Evolutionary conservation across 2,329 filamentous ascomycete species (phyloP), one percentile per base, ranked within the genome.

Genomic region (Biscogniauxia marginata): DNA sequence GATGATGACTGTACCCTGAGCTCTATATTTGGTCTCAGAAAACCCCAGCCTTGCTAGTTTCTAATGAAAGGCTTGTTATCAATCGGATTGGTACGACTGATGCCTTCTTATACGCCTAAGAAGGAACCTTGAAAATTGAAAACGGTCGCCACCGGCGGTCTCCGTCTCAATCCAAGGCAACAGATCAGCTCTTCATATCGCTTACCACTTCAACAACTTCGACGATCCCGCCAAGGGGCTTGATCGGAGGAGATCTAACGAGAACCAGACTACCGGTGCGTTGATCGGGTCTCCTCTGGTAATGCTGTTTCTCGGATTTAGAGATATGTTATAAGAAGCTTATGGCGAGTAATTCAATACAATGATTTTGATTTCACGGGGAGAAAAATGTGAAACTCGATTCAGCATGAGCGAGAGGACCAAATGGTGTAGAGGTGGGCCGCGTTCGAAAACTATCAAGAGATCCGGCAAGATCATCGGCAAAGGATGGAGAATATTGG

Each of bases 401-500:
- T 39, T 39, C 30, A 39, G 13, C 3, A 39, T 9, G 30, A 6
- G n/a, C 5, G 30, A 39, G 30, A 39, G 2, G 9, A 39, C 30
- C 30, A 39, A 39, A 25, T 51, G 49, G 49, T 51, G 34, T 51
- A 24, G 22, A 23, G 45, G 18, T 23, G 45, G 18, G 21, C 45
- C 18, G 18, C 16, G 18, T 18, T 13, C n/a, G 19, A 21, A 7
- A 20, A 18, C 45, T n/a, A 21, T 48, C 23, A 16, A 48, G 51
- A n/a, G 44, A 48, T 20, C 24, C 51, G 52, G 52, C 52, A 54
- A 50, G 20, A 18, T 22, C 46, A 45, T 54, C 52, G 52, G 52
- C 52, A 54, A 44, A 49, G 18, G 7, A 13, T 19, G 13, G 19
- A 19, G 18, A n/a, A 46, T 9, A 50, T 43, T 50, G 21, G 45